Percentiles rank a stretch among this genome's conserved stretches.
These are phyloP conservation scores for Opeltia flavorubescens DNA, from an alignment of 495 filamentous ascomycete genomes.

Conservation along the genomic window DNA sequence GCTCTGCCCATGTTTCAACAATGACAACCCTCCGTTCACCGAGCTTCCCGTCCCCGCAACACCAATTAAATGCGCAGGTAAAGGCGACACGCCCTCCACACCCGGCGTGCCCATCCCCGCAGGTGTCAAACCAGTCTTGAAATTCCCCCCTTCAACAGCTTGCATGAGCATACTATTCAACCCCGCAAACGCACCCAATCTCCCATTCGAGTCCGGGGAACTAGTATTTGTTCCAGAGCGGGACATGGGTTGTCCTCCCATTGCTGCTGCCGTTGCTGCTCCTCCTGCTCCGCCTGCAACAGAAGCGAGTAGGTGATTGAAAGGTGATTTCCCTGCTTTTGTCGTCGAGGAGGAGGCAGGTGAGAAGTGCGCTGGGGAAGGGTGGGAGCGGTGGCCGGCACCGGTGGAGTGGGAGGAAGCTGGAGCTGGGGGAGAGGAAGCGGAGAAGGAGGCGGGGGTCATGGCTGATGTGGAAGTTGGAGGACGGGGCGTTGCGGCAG, in stretches of 20 bases:
- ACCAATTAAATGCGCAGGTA: neutral
- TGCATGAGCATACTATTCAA: neutral
- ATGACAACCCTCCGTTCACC: slow-evolving; percentile 1
- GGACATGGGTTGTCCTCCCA: neutral
- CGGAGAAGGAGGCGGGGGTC: slow-evolving; percentile 6
- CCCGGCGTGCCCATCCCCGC: neutral
- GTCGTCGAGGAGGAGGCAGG: neutral
- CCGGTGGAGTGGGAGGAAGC: slow-evolving; percentile 3
- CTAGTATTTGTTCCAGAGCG: neutral
- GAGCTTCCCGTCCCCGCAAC: neutral
- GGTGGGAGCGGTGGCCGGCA: slow-evolving; percentile 5
- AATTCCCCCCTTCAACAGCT: neutral
- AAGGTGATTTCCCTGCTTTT: neutral
- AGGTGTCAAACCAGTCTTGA: slow-evolving; percentile 8
- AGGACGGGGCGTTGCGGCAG: slow-evolving; percentile 11
- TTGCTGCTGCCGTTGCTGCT: neutral
- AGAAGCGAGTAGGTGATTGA: neutral
- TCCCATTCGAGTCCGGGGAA: neutral
- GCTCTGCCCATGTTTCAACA: neutral
- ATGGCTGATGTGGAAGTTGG: slow-evolving; percentile 5
- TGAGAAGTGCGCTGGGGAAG: slow-evolving; percentile 7
- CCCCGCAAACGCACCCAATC: slow-evolving; percentile 4
- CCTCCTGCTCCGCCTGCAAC: too few relatives aligned
- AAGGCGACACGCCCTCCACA: neutral
- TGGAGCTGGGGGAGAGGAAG: slow-evolving; percentile 3